Evolutionary conservation across 225 moss, liverwort and hornwort species (phyloP).

Genomic region (Sphagnum contortum): DNA sequence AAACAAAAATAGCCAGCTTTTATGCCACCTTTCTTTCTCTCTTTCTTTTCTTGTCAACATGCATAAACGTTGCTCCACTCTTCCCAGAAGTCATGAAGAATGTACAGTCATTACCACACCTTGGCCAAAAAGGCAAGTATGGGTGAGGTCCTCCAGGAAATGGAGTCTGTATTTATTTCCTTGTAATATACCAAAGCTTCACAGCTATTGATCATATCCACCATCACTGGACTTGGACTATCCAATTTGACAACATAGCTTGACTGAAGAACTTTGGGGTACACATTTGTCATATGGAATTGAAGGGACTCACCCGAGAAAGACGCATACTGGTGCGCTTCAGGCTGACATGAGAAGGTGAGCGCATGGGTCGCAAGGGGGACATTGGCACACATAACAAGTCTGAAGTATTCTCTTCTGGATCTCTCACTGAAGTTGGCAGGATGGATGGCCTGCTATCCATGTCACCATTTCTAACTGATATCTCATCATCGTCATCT

Average conservation of each 20-base stretch:
- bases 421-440: conserved; percentile 4
- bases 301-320: conserved; percentile 6
- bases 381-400: conserved; percentile 1
- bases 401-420: conserved; percentile 1
- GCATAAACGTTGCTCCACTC: too few species aligned
- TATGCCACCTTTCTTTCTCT: too few species aligned
- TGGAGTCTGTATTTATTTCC: too few species aligned
- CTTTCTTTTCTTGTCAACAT: too few species aligned
- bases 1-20: neutral
- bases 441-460: neutral
- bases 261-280: neutral
- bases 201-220: too few species aligned
- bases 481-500: conserved; percentile 9
- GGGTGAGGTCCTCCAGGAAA: too few species aligned
- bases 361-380: conserved; percentile 5
- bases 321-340: conserved; percentile 15
- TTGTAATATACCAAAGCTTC: too few species aligned
- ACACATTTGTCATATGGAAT: neutral
- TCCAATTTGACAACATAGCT: neutral
- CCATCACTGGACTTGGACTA: too few species aligned
- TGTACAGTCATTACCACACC: neutral
- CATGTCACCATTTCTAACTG: neutral
- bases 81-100: neutral
- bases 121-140: too few species aligned
- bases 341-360: conserved; percentile 13